phyloP scores from a whole-genome alignment of 2,329 filamentous ascomycete species.

The Phialophora expanda region DNA sequence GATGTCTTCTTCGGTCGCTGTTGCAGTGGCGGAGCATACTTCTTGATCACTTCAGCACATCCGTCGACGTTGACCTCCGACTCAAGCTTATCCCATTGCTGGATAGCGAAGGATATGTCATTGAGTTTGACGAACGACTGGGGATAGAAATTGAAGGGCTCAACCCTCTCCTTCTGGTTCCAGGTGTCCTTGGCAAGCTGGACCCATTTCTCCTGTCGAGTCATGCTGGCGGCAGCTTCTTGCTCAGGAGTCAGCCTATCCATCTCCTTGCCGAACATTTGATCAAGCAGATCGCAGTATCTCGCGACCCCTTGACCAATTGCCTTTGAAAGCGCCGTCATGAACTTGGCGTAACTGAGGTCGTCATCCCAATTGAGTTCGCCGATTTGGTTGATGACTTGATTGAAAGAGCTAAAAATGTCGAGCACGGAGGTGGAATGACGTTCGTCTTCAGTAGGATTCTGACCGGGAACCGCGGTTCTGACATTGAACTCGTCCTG shows the following conservation, averaged over 20 bases:
- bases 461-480: slow-evolving; percentile 65
- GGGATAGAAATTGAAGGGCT: slow-evolving; percentile 85
- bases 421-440: slow-evolving; percentile 95
- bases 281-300: slow-evolving; percentile 91
- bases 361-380: slow-evolving; percentile 91
- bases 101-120: slow-evolving; percentile 93
- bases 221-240: slow-evolving; percentile 75
- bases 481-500: slow-evolving; percentile 85
- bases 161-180: slow-evolving; percentile 87
- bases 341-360: slow-evolving; percentile 92
- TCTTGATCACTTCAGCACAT: slow-evolving; percentile 80
- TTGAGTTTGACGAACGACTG: slow-evolving; percentile 97
- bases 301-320: slow-evolving; percentile 81
- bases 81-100: slow-evolving; percentile 89
- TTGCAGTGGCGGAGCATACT: slow-evolving; percentile 73
- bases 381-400: slow-evolving; percentile 84
- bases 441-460: slow-evolving; percentile 76
- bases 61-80: slow-evolving; percentile 87
- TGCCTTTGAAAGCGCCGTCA: slow-evolving; percentile 87
- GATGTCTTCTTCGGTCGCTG: slow-evolving; percentile 71
- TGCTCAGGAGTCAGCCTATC: slow-evolving; percentile 88
- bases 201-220: slow-evolving; percentile 89
- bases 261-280: slow-evolving; percentile 88
- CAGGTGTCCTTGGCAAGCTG: slow-evolving; percentile 93
- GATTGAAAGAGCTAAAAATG: slow-evolving; percentile 90